Evolutionary conservation across 192 early-diverging fungal genomes (phyloP).

Genomic region (Rhizophagus prolifer): DNA sequence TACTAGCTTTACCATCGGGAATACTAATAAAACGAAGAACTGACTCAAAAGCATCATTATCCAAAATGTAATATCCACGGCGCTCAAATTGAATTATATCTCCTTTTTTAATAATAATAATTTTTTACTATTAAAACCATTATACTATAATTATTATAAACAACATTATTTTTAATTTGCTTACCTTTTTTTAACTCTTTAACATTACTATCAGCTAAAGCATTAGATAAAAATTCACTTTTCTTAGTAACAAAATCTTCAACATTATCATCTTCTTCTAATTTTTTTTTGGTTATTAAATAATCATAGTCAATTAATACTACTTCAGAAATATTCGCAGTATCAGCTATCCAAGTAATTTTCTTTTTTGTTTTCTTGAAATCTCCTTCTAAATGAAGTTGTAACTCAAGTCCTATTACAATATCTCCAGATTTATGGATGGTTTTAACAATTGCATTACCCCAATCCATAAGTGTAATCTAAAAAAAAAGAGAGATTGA

Average conservation of each 20-base stretch:
- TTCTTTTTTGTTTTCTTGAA: constrained; percentile 99
- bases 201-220: constrained; percentile 73
- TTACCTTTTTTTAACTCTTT: constrained; percentile 49
- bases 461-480: constrained; percentile 99
- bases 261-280: constrained; percentile 89
- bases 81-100: constrained; percentile 98
- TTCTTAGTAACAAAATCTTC: constrained; percentile 80
- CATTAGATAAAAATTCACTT: constrained; percentile 74
- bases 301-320: constrained; percentile 93
- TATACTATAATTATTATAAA: not conserved
- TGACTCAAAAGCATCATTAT: constrained; percentile 53
- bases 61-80: constrained; percentile 92
- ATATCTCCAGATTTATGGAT: constrained; percentile 59
- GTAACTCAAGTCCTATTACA: constrained; percentile 64
- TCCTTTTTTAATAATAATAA: constrained; percentile 45
- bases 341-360: constrained; percentile 88
- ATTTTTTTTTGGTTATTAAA: constrained; percentile 96
- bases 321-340: constrained; percentile 61
- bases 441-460: constrained; percentile 86
- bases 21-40: constrained; percentile 75
- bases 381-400: constrained; percentile 89
- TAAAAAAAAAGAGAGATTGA: constrained; percentile 7
- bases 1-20: constrained; percentile 88
- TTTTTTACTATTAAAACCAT: constrained; percentile 42
- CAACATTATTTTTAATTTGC: not conserved